phyloP scores from a whole-genome alignment of 2,329 filamentous ascomycete genomes.

The Diaporthe longicolla region DNA sequence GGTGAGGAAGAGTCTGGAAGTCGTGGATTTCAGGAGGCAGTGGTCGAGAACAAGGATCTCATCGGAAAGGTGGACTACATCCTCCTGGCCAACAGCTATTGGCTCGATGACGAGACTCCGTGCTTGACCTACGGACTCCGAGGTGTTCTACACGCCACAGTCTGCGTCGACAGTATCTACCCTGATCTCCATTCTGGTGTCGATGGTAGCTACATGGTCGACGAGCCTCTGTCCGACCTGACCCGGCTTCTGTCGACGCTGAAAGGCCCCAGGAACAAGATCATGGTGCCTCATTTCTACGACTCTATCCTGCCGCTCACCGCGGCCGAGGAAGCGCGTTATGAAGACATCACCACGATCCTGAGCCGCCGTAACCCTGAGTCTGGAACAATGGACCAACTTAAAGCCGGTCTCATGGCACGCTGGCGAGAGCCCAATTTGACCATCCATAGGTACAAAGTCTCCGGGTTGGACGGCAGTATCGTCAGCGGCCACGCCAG shows the following conservation, averaged over 20 bases:
- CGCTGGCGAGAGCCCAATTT: slow-evolving; percentile 96
- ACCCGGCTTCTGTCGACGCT: slow-evolving; percentile 86
- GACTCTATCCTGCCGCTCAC: slow-evolving; percentile 84
- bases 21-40: slow-evolving; percentile 87
- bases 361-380: slow-evolving; percentile 80
- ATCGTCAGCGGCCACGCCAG: slow-evolving; percentile 92
- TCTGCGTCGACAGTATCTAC: slow-evolving; percentile 87
- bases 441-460: slow-evolving; percentile 93
- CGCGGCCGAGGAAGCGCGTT: slow-evolving; percentile 81
- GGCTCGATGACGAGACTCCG: slow-evolving; percentile 95
- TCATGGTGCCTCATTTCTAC: slow-evolving; percentile 91
- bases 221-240: slow-evolving; percentile 93
- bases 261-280: slow-evolving; percentile 83
- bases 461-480: slow-evolving; percentile 91
- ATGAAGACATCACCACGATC: slow-evolving; percentile 85
- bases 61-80: slow-evolving; percentile 97
- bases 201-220: slow-evolving; percentile 91
- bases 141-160: slow-evolving; percentile 92
- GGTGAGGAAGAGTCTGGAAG: slow-evolving; percentile 97
- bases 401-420: slow-evolving; percentile 90
- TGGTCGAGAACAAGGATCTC: slow-evolving; percentile 82
- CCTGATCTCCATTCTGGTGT: slow-evolving; percentile 96
- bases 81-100: slow-evolving; percentile 96
- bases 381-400: slow-evolving; percentile 70
- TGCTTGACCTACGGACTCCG: slow-evolving; percentile 95